Percentiles rank a stretch among this genome's conserved stretches.
Evolutionary conservation across 208 protist species (phyloP).

Genomic region (Acanthamoeba royreba): DNA sequence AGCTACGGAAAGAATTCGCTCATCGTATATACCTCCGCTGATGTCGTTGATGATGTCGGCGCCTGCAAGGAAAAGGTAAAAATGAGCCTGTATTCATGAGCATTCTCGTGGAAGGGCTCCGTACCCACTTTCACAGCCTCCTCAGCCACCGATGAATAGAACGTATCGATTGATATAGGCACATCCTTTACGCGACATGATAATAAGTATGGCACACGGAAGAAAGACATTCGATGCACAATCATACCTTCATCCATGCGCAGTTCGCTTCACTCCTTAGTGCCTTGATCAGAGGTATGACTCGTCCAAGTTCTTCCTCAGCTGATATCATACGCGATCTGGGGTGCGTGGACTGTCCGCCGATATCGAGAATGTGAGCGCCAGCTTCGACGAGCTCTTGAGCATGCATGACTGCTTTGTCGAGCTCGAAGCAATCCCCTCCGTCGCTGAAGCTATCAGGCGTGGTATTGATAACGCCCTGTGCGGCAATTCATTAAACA

Average conservation of each 20-base stretch:
- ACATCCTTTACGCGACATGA: neutral
- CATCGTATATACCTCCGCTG: slow-evolving; percentile 53
- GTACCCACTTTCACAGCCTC: slow-evolving; percentile 8
- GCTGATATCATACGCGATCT: slow-evolving; percentile 13
- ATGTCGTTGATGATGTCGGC: slow-evolving; percentile 72
- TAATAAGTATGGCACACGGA: no score
- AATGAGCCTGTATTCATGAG: no score
- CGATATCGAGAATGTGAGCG: slow-evolving; percentile 68
- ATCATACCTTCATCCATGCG: slow-evolving; percentile 32
- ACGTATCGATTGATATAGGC: slow-evolving; percentile 66
- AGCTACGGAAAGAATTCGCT: slow-evolving; percentile 50
- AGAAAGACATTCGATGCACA: no score
- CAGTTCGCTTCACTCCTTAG: slow-evolving; percentile 43
- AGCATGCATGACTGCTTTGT: slow-evolving; percentile 8
- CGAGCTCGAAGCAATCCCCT: slow-evolving; percentile 7
- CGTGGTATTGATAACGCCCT: slow-evolving; percentile 72
- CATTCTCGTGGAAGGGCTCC: neutral
- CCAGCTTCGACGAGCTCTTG: slow-evolving; percentile 14
- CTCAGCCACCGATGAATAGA: slow-evolving; percentile 33
- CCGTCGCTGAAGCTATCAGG: slow-evolving; percentile 73
- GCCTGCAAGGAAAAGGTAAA: no score
- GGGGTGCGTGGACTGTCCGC: slow-evolving; percentile 67
- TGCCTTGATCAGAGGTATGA: slow-evolving; percentile 62
- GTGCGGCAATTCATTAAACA: neutral
- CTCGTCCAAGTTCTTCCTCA: slow-evolving; percentile 51